phyloP scores from a whole-genome alignment of 2,329 filamentous ascomycete species.

The Madurella mycetomatis region DNA sequence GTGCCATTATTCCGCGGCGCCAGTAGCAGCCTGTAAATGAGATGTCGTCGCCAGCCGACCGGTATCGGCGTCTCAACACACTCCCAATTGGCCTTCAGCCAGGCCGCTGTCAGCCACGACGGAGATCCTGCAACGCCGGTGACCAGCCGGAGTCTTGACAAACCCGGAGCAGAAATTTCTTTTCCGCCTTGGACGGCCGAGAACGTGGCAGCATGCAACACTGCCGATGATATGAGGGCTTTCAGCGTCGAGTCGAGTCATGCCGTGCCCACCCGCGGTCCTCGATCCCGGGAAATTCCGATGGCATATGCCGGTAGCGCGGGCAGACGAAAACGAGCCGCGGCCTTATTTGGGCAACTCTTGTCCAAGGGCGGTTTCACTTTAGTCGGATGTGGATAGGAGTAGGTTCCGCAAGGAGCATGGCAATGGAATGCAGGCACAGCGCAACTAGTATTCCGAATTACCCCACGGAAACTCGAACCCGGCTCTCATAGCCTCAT shows the following conservation, averaged over 20 bases:
- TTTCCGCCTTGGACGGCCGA: background rate
- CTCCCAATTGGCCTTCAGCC: background rate
- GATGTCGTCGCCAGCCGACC: constrained; percentile 1
- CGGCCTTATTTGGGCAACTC: constrained; percentile 1
- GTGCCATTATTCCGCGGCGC: constrained; percentile 4
- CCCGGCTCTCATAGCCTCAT: background rate
- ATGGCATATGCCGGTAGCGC: constrained; percentile 12
- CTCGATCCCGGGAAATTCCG: constrained; percentile 22
- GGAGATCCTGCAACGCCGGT: constrained; percentile 6
- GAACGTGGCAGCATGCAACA: background rate
- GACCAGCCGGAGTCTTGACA: background rate
- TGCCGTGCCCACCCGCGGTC: background rate
- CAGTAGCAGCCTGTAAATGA: constrained; percentile 9
- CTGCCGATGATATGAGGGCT: background rate
- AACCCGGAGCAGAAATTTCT: background rate
- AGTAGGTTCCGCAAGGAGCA: background rate
- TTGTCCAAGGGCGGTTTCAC: background rate
- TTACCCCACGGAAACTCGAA: constrained; percentile 30
- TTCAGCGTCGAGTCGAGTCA: constrained; percentile 1
- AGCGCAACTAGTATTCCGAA: constrained; percentile 10
- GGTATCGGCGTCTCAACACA: constrained; percentile 7
- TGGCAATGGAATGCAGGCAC: constrained; percentile 10
- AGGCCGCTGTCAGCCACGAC: constrained; percentile 1
- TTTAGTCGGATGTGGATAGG: background rate
- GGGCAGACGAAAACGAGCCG: constrained; percentile 20